Conservation (phyloP, 1,284 basidiomycete genomes). For the Spongiforma sp. region DNA sequence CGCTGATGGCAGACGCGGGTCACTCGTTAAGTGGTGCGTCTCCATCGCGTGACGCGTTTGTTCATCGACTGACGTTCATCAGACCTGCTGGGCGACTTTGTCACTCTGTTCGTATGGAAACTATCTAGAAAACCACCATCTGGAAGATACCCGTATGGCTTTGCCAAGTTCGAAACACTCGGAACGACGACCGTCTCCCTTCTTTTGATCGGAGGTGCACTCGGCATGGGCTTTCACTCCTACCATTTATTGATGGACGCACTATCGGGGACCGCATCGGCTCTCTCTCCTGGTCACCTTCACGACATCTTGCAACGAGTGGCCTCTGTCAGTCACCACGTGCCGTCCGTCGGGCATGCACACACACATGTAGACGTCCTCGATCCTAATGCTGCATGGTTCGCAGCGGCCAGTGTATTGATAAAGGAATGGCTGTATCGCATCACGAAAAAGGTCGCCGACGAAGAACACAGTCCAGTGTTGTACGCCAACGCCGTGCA, state of each 20-base stretch:
- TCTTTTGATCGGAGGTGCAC: slow-evolving; percentile 83
- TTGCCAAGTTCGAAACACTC: slow-evolving; percentile 94
- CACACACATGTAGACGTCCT: slow-evolving; percentile 67
- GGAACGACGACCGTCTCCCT: slow-evolving; percentile 88
- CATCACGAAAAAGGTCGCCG: slow-evolving; percentile 86
- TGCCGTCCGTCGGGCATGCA: slow-evolving; percentile 53
- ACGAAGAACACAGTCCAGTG: slow-evolving; percentile 90
- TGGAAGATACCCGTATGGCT: slow-evolving; percentile 83
- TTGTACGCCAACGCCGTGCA: slow-evolving; percentile 92
- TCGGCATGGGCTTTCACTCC: slow-evolving; percentile 94
- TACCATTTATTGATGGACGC: slow-evolving; percentile 80
- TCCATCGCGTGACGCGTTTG: not conserved
- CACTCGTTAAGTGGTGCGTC: slow-evolving; percentile 88
- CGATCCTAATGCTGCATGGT: slow-evolving; percentile 97
- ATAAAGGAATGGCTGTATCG: slow-evolving; percentile 95
- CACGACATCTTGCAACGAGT: slow-evolving; percentile 65
- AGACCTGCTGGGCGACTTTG: slow-evolving; percentile 91
- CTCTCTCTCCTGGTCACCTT: slow-evolving; percentile 61
- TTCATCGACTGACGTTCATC: slow-evolving; percentile 5
- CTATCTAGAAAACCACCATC: slow-evolving; percentile 84
- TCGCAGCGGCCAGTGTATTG: slow-evolving; percentile 82
- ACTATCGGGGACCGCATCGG: slow-evolving; percentile 61
- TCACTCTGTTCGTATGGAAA: slow-evolving; percentile 92
- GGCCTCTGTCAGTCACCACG: slow-evolving; percentile 56
- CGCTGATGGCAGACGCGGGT: slow-evolving; percentile 93